Percentiles rank a stretch among this genome's conserved stretches.
Conservation (phyloP, 805 yeast genomes). For the Saccharomycopsis babjevae region DNA sequence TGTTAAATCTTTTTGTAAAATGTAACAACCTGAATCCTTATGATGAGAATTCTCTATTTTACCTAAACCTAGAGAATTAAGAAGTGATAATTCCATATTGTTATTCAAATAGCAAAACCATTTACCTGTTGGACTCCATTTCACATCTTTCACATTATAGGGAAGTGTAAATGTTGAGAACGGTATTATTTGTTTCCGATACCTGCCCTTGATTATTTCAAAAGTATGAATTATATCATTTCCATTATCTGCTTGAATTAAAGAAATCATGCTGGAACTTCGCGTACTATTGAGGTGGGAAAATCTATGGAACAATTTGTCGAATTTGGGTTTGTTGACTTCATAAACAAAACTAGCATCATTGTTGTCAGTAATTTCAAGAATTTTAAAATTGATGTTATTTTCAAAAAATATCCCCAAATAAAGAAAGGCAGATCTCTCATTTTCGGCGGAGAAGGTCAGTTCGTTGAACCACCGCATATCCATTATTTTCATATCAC, state of each 20-base stretch:
- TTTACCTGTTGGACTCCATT: slow-evolving; percentile 13
- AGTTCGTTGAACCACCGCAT: slow-evolving; percentile 3
- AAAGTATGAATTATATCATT: background rate
- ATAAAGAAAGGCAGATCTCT: background rate
- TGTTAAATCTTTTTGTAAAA: background rate
- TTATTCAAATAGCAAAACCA: slow-evolving; percentile 7
- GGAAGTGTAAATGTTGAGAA: slow-evolving; percentile 1
- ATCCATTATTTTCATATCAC: background rate
- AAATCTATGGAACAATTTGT: background rate
- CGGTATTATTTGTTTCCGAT: background rate
- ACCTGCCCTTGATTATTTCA: background rate
- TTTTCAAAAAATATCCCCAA: slow-evolving; percentile 3
- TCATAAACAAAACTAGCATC: background rate
- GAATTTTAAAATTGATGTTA: background rate
- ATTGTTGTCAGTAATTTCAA: background rate
- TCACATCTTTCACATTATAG: background rate
- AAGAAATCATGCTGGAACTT: background rate
- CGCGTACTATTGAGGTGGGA: background rate
- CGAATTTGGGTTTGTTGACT: slow-evolving; percentile 3
- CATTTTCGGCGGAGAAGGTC: background rate
- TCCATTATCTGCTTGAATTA: slow-evolving; percentile 2
- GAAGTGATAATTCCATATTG: background rate
- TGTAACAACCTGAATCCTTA: background rate
- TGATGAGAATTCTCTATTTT: background rate
- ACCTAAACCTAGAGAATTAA: slow-evolving; percentile 10